These are phyloP conservation scores for Termitomyces sp. DNA, from an alignment of 768 basidiomycete genomes.

Conservation along the genomic window DNA sequence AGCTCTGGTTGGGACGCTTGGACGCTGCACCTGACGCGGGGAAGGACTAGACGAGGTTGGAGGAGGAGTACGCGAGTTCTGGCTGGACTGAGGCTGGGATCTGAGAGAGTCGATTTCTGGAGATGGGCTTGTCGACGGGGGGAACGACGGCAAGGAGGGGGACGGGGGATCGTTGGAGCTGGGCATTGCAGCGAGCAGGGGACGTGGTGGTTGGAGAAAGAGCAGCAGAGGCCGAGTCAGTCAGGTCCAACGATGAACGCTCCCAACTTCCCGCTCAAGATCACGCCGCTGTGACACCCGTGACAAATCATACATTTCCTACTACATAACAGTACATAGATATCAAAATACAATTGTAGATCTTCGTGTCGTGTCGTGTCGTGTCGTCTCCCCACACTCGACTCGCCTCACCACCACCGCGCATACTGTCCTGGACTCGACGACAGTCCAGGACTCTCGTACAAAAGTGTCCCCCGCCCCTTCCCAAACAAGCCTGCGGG, in stretches of 20 bases:
- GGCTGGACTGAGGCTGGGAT: conserved; percentile 11
- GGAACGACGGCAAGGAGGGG: conserved; percentile 23
- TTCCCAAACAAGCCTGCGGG: conserved; percentile 65
- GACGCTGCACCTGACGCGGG: conserved; percentile 28
- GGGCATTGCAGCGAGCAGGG: conserved; percentile 23
- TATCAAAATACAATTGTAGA: not conserved
- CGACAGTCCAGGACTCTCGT: conserved; percentile 64
- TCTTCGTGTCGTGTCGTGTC: not conserved
- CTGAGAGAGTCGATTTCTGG: conserved; percentile 21
- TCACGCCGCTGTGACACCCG: conserved; percentile 11
- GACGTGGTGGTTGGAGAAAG: not conserved
- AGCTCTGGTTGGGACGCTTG: conserved; percentile 53
- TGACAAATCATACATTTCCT: not conserved
- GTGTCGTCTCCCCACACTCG: not conserved
- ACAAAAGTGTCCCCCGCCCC: conserved; percentile 47
- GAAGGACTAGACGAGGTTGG: conserved; percentile 22
- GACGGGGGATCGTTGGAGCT: conserved; percentile 30
- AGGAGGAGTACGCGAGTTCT: conserved; percentile 27
- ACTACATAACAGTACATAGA: not conserved
- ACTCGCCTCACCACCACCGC: conserved; percentile 41
- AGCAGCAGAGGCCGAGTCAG: not conserved
- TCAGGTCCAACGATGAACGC: conserved; percentile 3
- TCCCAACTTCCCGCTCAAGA: conserved; percentile 8
- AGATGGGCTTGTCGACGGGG: conserved; percentile 16
- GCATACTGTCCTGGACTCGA: conserved; percentile 50